Base-by-base conservation (phyloP, 1,284 basidiomycete species). In the Pseudozyma tsukubaensis region DNA sequence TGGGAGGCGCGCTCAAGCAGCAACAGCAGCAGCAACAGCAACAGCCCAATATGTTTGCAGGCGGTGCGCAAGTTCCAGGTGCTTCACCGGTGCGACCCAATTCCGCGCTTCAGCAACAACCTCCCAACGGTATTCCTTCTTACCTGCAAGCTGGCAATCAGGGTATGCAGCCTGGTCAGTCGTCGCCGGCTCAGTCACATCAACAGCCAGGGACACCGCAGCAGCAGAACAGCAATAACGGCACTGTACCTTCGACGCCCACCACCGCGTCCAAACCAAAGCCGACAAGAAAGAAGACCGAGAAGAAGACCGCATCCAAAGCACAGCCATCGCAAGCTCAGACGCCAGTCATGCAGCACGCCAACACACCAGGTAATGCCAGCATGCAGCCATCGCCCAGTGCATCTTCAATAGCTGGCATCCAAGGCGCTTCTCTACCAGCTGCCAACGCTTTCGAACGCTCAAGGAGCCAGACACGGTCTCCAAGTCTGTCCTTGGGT, bases 381-480 rank as follows among this genome's bases (percentile, higher is more conserved):
- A 70, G 47, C 52, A 62, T 66, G 63, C 68, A 73, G 54, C 71
- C 54, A 12, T 73, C 71, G 14, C 71, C 71, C 2, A 61, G 71
- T 19, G 70, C 63, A 10, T 74, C 72, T 5, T 64, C 65, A 49
- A 66, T 70, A 52, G 57, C 71, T 36, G 65, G 65, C 43, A 69
- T 73, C 18, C 71, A 68, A 36, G 67, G 62, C 37, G 67, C 72
- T 1, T 59, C 63, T n/a, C 48, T 75, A 12, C 67, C 67, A 0
- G 43, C 45, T 9, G 62, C 63, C 16, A 58, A 48, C 29, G 72
- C 68, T 0, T 76, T 76, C 12, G 77, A 78, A 40, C 66, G 77
- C 29, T 73, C 69, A 11, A 62, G 77, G 12, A 78, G 76, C 51
- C 76, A 78, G 19, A 78, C 76, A 13, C 60, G 73, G 1, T 77